Evolutionary conservation across 768 basidiomycete genomes (phyloP).

Genomic region (Lanmaoa pseudosensibilis): DNA sequence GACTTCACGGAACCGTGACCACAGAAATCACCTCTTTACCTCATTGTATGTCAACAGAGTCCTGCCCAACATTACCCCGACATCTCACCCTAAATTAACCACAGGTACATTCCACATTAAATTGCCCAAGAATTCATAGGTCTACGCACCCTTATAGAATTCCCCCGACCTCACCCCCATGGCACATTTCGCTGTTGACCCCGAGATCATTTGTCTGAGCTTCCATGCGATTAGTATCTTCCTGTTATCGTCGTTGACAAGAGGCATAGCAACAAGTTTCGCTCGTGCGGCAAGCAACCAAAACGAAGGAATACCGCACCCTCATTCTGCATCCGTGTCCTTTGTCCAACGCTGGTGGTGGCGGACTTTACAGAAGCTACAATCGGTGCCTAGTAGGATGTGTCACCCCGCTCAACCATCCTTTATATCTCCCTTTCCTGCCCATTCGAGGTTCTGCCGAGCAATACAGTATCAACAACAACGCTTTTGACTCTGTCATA

Average conservation of each 20-base stretch:
- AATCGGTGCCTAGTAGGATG: background rate
- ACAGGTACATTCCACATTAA: conserved; percentile 84
- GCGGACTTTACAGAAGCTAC: too few relatives aligned
- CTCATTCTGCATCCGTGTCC: too few relatives aligned
- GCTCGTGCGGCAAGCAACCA: background rate
- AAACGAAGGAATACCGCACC: background rate
- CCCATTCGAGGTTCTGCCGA: background rate
- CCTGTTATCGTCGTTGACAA: background rate
- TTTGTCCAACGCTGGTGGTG: background rate
- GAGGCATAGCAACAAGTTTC: background rate
- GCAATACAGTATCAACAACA: background rate
- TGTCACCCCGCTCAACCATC: background rate
- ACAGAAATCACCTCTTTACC: conserved; percentile 81
- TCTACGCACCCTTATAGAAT: too few relatives aligned
- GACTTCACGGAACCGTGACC: conserved; percentile 69
- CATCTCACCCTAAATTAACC: background rate
- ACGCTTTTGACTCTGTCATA: too few relatives aligned
- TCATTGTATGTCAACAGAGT: conserved; percentile 64
- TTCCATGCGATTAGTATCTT: background rate
- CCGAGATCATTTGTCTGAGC: background rate
- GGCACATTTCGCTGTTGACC: background rate
- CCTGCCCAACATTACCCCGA: background rate
- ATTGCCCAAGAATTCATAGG: conserved; percentile 56
- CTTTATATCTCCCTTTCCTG: background rate
- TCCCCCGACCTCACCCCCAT: too few relatives aligned